A percentile compares a stretch with the other conserved stretches of the same genome.
Conservation (phyloP, 2,329 filamentous ascomycete genomes). For the Harringtonia lauricola region DNA sequence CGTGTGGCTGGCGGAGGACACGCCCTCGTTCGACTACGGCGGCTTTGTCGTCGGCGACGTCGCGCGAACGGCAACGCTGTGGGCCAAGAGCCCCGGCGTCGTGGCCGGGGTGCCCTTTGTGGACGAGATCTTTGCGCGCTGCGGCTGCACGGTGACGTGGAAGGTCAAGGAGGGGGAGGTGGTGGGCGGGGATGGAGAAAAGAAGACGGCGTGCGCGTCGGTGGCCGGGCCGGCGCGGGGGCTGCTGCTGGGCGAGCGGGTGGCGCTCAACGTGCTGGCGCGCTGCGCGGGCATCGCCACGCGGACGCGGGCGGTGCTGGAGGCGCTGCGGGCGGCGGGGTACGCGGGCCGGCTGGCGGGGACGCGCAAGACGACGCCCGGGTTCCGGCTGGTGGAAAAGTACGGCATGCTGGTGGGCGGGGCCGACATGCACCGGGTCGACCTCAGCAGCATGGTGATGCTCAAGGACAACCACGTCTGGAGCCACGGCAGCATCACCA, state of each 20-base stretch:
- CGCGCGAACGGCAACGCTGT: constrained; percentile 52
- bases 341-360: constrained; percentile 82
- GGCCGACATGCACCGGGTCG: constrained; percentile 83
- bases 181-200: constrained; percentile 38
- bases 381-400: constrained; percentile 92
- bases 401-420: constrained; percentile 95
- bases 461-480: constrained; percentile 98
- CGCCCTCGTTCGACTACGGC: constrained; percentile 91
- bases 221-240: constrained; percentile 72
- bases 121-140: constrained; percentile 81
- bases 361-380: constrained; percentile 93
- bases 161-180: constrained; percentile 62
- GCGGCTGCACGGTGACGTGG: constrained; percentile 90
- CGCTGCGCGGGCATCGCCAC: constrained; percentile 87
- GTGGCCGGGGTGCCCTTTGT: constrained; percentile 92
- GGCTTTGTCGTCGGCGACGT: constrained; percentile 85
- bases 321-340: constrained; percentile 50
- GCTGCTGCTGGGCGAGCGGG: constrained; percentile 82
- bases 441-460: constrained; percentile 94
- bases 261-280: constrained; percentile 82
- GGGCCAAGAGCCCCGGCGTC: constrained; percentile 63
- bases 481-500: constrained; percentile 76
- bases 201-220: constrained; percentile 54
- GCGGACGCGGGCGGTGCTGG: constrained; percentile 44
- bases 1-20: constrained; percentile 90